Base-by-base conservation (phyloP, 805 yeast species). In the Clavispora santaluciae region DNA sequence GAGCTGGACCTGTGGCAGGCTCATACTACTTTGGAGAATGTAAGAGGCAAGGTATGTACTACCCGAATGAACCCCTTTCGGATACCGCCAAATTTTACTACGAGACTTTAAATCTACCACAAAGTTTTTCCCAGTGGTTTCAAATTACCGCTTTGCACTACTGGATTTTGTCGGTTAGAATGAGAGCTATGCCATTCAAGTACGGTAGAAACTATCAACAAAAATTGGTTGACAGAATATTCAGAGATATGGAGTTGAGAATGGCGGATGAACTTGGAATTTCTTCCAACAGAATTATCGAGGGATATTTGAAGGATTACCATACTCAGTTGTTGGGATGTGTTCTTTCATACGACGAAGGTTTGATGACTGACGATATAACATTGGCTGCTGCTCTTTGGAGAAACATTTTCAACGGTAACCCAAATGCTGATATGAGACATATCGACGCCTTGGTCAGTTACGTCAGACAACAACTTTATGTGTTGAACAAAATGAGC, bases 1-100 rank as follows among this genome's bases (percentile, higher is more conserved):
- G 98, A 57, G 85, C 97, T 0, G 98, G 97, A 21, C 89, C 97
- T 1, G 82, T 91, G 49, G 96, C 96, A 5, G 98, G 97, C 7
- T 83, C 90, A 3, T 73, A 76, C 42, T 93, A 90, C 64, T 85
- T 86, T 56, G 88, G 85, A 37, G 81, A 85, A 62, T 89, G 96
- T 66, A 88, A 88, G 60, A 76, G 71, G 33, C 97, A 89, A 64
- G 96, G 87, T 3, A 63, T 86, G 53, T 85, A 78, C 60, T 83
- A 75, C 49, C 86, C 83, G n/a, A 73, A 82, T 44, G 90, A 83
- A 56, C 81, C 78, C 28, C 66, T 86, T 30, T 75, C 86, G 4
- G 79, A 76, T 15, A 75, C 86, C 5, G 96, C 96, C 2, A 70
- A 68, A 40, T 93, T 87, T 59, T 93, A 88, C 72, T 93, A 88